Conservation (phyloP, 352 stramenopile species). For the Phytophthora nicotianae region DNA sequence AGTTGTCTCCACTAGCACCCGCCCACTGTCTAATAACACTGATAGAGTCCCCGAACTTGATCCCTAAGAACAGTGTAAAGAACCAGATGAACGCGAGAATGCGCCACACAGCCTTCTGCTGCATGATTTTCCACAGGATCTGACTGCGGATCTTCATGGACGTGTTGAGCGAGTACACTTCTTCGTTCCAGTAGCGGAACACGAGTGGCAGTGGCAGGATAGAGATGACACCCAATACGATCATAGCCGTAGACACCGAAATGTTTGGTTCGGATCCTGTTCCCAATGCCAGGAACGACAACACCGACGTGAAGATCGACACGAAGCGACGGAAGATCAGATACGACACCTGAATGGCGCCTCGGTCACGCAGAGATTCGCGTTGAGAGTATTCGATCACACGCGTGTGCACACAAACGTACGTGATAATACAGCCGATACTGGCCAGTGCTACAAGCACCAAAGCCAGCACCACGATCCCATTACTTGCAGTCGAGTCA, state of each 20-base stretch:
- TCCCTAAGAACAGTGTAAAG: conserved; percentile 61
- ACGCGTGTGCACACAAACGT: conserved; percentile 64
- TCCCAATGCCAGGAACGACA: conserved; percentile 57
- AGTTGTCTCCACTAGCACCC: conserved; percentile 47
- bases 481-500: conserved; percentile 32
- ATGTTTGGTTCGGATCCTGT: conserved; percentile 42
- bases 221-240: conserved; percentile 60
- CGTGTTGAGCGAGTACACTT: conserved; percentile 64
- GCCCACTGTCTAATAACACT: conserved; percentile 50
- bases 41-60: conserved; percentile 60
- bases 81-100: conserved; percentile 70
- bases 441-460: conserved; percentile 51
- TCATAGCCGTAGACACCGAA: conserved; percentile 45
- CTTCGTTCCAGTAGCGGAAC: conserved; percentile 65
- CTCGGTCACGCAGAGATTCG: conserved; percentile 61
- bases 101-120: conserved; percentile 76
- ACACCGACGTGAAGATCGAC: conserved; percentile 55
- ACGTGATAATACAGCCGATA: conserved; percentile 71
- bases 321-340: conserved; percentile 64
- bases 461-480: conserved; percentile 43
- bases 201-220: conserved; percentile 57
- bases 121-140: conserved; percentile 79
- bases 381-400: conserved; percentile 71
- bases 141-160: conserved; percentile 64
- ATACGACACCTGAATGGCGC: conserved; percentile 63